Base-by-base conservation (phyloP, 2,329 filamentous ascomycete species). In the Cyphellophora europaea region DNA sequence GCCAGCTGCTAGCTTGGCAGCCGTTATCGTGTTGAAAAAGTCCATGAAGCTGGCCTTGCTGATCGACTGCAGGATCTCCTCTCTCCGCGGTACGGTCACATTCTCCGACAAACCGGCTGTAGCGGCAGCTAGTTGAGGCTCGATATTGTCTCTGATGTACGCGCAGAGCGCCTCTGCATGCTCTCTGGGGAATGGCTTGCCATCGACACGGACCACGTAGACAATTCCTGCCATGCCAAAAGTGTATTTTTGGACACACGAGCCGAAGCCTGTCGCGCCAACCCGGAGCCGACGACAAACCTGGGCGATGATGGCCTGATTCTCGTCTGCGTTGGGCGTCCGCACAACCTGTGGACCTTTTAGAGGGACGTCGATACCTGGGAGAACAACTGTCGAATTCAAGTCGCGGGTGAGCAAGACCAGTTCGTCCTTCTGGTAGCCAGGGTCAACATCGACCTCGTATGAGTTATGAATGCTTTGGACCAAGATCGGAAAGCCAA, bases 141-240 rank as follows among this genome's bases (percentile, higher is more conserved):
- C 36, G 12, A 38, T 16, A 16, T 21, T n/a, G 11, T 28, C 27
- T 14, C 21, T 25, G 28, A 38, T 38, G 12, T 33, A 38, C 6
- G 16, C 19, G 17, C 27, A 27, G 17, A 38, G 36, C 4, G 36
- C 36, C 23, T 38, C 36, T 6, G 30, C 31, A 16, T 38, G 36
- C n/a, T 30, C 11, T 6, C 8, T 6, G 4, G 27, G 31, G 16
- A 38, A 29, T 23, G 36, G 36, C 14, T 33, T 8, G 11, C 31
- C 31, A 16, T 38, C 36, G 25, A 17, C 15, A 13, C 36, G 31
- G 13, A 19, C 27, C 6, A 23, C 2, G 30, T 14, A 17, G n/a
- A n/a, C 21, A 25, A 8, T n/a, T 8, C 21, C 21, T 25, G 21
- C n/a, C 8, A n/a, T 25, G n/a, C n/a, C n/a, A n/a, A n/a, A 8